phyloP scores from a whole-genome alignment of 2,329 filamentous ascomycete species.

The Juglanconis oblonga region DNA sequence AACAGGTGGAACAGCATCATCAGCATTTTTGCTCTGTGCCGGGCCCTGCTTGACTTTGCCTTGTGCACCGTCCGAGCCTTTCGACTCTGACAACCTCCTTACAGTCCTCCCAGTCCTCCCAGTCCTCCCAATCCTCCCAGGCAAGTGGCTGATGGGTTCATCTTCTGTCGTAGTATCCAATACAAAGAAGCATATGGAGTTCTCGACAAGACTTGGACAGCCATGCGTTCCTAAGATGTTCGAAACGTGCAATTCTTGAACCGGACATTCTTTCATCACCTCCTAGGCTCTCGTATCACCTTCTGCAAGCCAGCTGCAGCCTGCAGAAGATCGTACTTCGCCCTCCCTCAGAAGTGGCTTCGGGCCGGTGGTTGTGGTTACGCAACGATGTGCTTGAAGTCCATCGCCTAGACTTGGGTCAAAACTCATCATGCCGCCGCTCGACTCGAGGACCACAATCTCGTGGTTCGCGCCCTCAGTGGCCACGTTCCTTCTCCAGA shows the following conservation, averaged over 20 bases:
- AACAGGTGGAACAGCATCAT: not conserved
- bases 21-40: too few relatives aligned
- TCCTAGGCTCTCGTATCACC: not conserved
- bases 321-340: conserved; percentile 1
- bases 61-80: not conserved
- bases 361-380: conserved; percentile 4
- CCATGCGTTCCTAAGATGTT: not conserved
- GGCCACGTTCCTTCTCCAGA: not conserved
- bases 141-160: too few relatives aligned
- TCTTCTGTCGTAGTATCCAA: too few relatives aligned
- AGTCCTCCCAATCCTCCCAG: too few relatives aligned
- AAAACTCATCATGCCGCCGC: not conserved
- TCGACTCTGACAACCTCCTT: too few relatives aligned
- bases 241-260: not conserved
- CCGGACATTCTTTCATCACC: too few relatives aligned
- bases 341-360: conserved; percentile 4
- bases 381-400: not conserved
- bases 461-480: not conserved
- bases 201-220: too few relatives aligned
- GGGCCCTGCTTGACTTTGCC: not conserved
- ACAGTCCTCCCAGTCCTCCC: too few relatives aligned
- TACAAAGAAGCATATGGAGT: too few relatives aligned
- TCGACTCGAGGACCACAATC: not conserved
- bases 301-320: conserved; percentile 13
- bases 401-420: not conserved